Percentiles rank a stretch among this genome's conserved stretches.
Evolutionary conservation across 2,329 filamentous ascomycete species (phyloP).

Genomic region (Pseudopithomyces maydicus): DNA sequence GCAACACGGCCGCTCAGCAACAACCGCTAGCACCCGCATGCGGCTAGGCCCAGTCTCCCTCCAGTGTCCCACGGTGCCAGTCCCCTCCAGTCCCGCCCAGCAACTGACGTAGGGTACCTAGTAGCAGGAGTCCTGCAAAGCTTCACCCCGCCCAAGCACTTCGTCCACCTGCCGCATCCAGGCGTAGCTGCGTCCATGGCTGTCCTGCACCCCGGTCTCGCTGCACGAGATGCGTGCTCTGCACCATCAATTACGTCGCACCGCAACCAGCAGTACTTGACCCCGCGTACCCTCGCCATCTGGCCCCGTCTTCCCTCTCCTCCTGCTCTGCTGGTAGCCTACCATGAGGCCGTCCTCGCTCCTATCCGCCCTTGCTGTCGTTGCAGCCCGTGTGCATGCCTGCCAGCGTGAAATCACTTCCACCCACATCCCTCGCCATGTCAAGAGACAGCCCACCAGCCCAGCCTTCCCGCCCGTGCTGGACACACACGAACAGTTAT

Average conservation of each 20-base stretch:
- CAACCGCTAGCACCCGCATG: background rate
- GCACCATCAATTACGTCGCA: slow-evolving; percentile 1
- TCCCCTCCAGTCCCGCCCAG: too few relatives aligned
- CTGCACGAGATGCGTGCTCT: slow-evolving; percentile 6
- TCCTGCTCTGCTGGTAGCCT: background rate
- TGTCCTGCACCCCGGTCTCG: slow-evolving; percentile 19
- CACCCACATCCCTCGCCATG: slow-evolving; percentile 26
- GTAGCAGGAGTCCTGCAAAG: slow-evolving; percentile 12
- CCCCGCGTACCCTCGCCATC: slow-evolving; percentile 9
- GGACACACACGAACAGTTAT: slow-evolving; percentile 44
- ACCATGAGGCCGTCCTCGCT: slow-evolving; percentile 34
- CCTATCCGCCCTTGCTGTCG: slow-evolving; percentile 31
- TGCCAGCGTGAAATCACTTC: slow-evolving; percentile 40
- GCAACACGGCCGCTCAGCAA: background rate
- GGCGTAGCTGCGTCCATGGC: slow-evolving; percentile 25
- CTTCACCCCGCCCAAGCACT: slow-evolving; percentile 21
- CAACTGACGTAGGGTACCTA: too few relatives aligned
- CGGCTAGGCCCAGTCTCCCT: background rate
- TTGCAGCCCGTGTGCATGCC: slow-evolving; percentile 38
- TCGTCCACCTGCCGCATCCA: slow-evolving; percentile 37
- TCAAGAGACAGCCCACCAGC: slow-evolving; percentile 33
- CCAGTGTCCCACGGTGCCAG: slow-evolving; percentile 15
- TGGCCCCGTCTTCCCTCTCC: slow-evolving; percentile 8
- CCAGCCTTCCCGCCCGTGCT: slow-evolving; percentile 39
- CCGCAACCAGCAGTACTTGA: background rate